Evolutionary conservation across 331 rosid genomes (phyloP).

Genomic region (Dryas integrifolia): DNA sequence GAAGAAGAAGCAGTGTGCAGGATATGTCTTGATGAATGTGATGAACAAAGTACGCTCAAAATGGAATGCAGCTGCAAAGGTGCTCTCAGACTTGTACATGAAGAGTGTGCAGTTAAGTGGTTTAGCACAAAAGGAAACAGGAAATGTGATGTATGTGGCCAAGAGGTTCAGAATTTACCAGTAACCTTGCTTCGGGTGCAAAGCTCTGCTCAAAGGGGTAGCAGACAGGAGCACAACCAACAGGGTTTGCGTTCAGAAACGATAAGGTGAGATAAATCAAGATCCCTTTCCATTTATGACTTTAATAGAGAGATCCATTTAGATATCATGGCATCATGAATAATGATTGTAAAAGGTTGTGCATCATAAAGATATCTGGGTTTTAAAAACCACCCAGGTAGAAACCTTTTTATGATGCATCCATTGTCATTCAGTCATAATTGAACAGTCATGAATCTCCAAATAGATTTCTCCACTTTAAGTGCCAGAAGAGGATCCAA

Average conservation of each 20-base stretch:
- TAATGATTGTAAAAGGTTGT: background rate
- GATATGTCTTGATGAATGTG: constrained; percentile 81
- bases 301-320: background rate
- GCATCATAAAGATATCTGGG: background rate
- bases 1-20: constrained; percentile 99
- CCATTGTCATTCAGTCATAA: background rate
- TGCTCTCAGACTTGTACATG: constrained; percentile 81
- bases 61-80: constrained; percentile 99
- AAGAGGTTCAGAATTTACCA: constrained; percentile 85
- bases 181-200: constrained; percentile 83
- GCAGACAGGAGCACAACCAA: constrained; percentile 46
- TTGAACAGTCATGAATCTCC: background rate
- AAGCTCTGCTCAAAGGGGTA: constrained; percentile 49
- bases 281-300: background rate
- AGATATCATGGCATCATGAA: background rate
- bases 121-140: constrained; percentile 80
- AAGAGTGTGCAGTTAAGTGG: constrained; percentile 84
- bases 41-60: constrained; percentile 85
- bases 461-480: background rate
- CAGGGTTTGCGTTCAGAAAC: constrained; percentile 46
- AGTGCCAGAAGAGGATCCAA: background rate
- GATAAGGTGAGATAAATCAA: constrained; percentile 47
- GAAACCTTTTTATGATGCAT: background rate
- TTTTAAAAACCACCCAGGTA: background rate
- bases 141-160: constrained; percentile 81